Conservation (phyloP, 441 rosid genomes). For the Omphalea diandra region DNA sequence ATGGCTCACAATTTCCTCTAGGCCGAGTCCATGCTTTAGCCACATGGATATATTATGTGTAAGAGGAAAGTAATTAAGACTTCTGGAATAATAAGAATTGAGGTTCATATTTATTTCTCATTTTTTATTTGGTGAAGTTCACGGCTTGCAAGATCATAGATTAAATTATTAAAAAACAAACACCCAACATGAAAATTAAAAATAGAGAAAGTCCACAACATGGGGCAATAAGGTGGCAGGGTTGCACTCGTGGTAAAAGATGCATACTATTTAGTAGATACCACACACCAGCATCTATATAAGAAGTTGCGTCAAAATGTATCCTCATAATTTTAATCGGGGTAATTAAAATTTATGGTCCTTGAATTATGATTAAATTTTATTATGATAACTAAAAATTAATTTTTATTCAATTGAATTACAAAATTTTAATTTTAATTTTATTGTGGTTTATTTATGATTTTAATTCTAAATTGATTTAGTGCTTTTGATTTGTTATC, state of each 20-base stretch:
- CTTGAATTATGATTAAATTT: too few species aligned
- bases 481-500: too few species aligned
- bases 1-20: too few species aligned
- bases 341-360: too few species aligned
- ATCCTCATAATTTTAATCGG: not conserved
- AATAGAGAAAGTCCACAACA: not conserved
- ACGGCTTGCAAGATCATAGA: too few species aligned
- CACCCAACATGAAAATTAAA: not conserved
- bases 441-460: too few species aligned
- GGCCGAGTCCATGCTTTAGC: slow-evolving; percentile 96
- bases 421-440: too few species aligned
- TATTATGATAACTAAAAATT: too few species aligned
- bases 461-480: too few species aligned
- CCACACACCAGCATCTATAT: not conserved
- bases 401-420: too few species aligned
- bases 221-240: not conserved
- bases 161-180: too few species aligned
- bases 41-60: slow-evolving; percentile 22
- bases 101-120: not conserved
- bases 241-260: not conserved
- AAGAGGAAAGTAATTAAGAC: not conserved
- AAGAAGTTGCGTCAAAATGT: not conserved
- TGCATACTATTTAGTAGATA: not conserved
- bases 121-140: not conserved
- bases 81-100: not conserved